Evolutionary conservation across 257 asterid species (phyloP).

Genomic region (Fraxinus americana): DNA sequence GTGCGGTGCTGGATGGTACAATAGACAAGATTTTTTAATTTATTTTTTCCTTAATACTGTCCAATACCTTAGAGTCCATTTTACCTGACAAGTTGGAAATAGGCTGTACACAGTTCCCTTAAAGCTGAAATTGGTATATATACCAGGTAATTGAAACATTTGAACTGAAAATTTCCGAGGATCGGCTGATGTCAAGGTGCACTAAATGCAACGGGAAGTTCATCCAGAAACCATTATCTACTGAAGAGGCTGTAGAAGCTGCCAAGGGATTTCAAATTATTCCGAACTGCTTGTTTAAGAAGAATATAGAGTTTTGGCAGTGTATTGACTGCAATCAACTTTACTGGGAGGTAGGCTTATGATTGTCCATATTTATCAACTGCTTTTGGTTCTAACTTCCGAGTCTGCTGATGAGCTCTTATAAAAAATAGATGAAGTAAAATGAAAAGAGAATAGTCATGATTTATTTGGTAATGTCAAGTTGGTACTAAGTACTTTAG

Average conservation of each 20-base stretch:
- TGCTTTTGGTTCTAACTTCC: neutral
- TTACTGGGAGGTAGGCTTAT: constrained; percentile 62
- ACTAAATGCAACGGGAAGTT: constrained; percentile 92
- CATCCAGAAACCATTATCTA: constrained; percentile 87
- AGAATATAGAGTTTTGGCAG: constrained; percentile 87
- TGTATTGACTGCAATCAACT: constrained; percentile 93
- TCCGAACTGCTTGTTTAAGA: constrained; percentile 85
- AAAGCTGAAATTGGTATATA: constrained; percentile 16
- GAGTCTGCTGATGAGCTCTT: neutral
- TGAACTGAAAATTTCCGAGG: constrained; percentile 70
- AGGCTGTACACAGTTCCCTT: neutral
- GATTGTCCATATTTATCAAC: neutral
- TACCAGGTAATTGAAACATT: constrained; percentile 83
- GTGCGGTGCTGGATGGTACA: neutral
- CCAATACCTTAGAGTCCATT: neutral
- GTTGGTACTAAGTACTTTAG: neutral
- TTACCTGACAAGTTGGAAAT: neutral
- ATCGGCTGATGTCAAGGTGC: constrained; percentile 86
- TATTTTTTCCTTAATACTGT: neutral
- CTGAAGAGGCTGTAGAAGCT: constrained; percentile 92
- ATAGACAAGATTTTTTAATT: neutral
- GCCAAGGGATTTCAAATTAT: constrained; percentile 94
- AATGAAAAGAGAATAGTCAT: too few relatives aligned
- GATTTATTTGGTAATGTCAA: neutral
- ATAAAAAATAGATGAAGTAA: neutral